Evolutionary conservation across 129 eudicot species (phyloP), one percentile per base, ranked within the genome.

Genomic region (Tagetes patula): DNA sequence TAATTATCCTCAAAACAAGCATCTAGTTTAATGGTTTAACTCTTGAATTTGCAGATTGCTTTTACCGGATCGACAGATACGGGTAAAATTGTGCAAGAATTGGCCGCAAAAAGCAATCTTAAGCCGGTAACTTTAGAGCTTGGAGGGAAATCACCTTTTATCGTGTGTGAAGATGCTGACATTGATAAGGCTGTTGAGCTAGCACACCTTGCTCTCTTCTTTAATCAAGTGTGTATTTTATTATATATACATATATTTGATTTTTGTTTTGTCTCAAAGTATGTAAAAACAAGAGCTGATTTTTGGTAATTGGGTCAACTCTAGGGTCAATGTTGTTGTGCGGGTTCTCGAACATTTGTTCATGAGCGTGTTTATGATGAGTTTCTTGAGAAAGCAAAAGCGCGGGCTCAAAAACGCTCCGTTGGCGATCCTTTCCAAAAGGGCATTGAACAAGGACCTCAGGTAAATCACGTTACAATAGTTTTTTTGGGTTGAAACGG

Each of bases 101-200:
- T 79, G 74, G 89, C 89, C 76, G 89, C 86, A 73, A 82, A 73
- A 75, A 82, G 90, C 85, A 86, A 86, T 74, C 90, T 86, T 2
- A 86, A 86, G 58, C 74, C 87, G 3, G 85, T 74, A 64, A 86
- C 90, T 33, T 74, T 86, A 81, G 90, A 86, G 77, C 90, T 86
- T 65, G 97, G 97, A 63, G 97, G 97, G 11, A 91, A 91, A 86
- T 91, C 97, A 1, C 97, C 97, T 54, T 88, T 91, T 72, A 91
- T 91, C 46, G 71, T 91, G 49, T 91, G 92, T 47, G 90, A 87
- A 72, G 97, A 91, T 88, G 97, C 96, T 59, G 81, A 91, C 42
- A 48, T 91, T 45, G 90, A 91, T 70, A 65, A 79, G 33, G 97
- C 97, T 38, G 92, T 88, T 3, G 92, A 88, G 69, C 80, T 68